Conservation (phyloP, 495 filamentous ascomycete species). For the Aspergillus incahuasiensis region DNA sequence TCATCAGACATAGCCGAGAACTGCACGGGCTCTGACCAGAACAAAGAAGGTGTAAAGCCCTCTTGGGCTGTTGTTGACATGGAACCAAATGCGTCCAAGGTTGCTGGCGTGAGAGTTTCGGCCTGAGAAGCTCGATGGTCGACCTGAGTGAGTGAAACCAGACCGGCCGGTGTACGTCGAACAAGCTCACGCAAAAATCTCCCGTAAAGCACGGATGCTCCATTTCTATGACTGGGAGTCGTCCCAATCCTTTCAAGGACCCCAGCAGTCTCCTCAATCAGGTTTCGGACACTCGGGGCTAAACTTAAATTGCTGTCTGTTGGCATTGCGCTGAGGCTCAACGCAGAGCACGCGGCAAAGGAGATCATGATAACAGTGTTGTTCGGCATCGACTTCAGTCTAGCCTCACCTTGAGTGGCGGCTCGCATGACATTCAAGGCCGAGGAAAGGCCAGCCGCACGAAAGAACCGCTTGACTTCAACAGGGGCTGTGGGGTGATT, state of each 20-base stretch:
- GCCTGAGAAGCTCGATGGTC: conserved; percentile 9
- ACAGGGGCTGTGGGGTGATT: conserved; percentile 68
- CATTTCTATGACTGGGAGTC: conserved; percentile 58
- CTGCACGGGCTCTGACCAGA: conserved; percentile 53
- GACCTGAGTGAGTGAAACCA: conserved; percentile 1
- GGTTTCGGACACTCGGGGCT: conserved; percentile 60
- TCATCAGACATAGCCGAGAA: conserved; percentile 66
- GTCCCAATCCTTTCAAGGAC: conserved; percentile 66
- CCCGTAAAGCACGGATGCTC: conserved; percentile 57
- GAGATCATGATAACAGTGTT: conserved; percentile 76
- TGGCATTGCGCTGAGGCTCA: conserved; percentile 57
- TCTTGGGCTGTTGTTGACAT: conserved; percentile 17
- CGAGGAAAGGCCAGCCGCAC: conserved; percentile 61
- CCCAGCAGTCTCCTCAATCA: conserved; percentile 65
- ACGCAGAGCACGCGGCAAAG: conserved; percentile 66
- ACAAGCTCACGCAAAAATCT: conserved; percentile 57
- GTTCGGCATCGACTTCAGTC: conserved; percentile 71
- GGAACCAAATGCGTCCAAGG: conserved; percentile 15
- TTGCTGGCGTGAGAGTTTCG: conserved; percentile 14
- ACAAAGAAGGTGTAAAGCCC: conserved; percentile 19
- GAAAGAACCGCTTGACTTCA: conserved; percentile 67
- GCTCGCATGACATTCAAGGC: conserved; percentile 69
- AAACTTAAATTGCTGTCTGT: conserved; percentile 50
- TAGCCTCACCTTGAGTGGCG: conserved; percentile 64
- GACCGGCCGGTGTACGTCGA: conserved; percentile 29